Base-by-base conservation (phyloP, 1,284 basidiomycete genomes). In the Singerocomus inundabilis region DNA sequence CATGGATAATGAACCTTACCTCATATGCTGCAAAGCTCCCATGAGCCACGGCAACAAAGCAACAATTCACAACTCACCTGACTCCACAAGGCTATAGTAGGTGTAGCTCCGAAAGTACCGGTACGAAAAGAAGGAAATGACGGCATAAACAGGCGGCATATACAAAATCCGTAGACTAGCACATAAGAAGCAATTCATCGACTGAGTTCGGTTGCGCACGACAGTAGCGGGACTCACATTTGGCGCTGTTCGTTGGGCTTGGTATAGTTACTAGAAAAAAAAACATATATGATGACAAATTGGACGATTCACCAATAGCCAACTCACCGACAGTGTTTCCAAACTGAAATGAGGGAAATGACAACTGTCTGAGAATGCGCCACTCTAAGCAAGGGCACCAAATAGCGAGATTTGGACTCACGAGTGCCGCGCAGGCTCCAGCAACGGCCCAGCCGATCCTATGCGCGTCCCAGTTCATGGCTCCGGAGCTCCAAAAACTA, bases 101-200 rank as follows among this genome's bases (percentile, higher is more conserved):
- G 85, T 89, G 65, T 89, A 92, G 54, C 76, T 73, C 43, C 87
- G 79, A 74, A 91, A 93, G 71, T 74, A 94, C 5, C 92, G 80
- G 61, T 91, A 95, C 21, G 89, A 91, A 61, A 92, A 82, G 77
- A 93, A 94, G 1, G 90, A 91, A 51, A 94, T 82, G 61, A 94
- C 72, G n/a, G 86, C 85, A 67, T 90, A 93, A 42, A 91, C 75
- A 3, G 82, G 79, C 4, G 88, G 88, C 88, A 91, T 88, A 61
- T 89, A 91, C 56, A 91, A 65, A 49, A 91, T 81, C 52, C 88
- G 81, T 29, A 90, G 68, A 29, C 64, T 59, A 45, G 32, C 36
- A 34, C 46, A 21, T 21, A 21, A 21, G 13, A 21, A 21, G 13
- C 13, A 28, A 9, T 36, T 48, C 24, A 29, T 46, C 13, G 31